Percentiles rank a stretch among this genome's conserved stretches.
Evolutionary conservation across 2,329 filamentous ascomycete species (phyloP).

Genomic region (Monilinia fructicola): DNA sequence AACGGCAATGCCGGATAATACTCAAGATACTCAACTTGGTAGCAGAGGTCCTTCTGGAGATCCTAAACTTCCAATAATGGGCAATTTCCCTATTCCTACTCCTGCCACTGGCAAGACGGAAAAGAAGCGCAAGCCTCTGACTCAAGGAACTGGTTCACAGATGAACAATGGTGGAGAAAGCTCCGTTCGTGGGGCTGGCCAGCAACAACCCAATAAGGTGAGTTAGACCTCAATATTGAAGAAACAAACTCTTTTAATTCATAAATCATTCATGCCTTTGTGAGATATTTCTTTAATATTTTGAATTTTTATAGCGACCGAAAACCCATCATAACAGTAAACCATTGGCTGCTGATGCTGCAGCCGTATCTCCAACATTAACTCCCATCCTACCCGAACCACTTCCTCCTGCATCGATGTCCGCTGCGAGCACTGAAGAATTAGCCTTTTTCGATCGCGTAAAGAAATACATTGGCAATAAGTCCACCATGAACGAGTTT

Average conservation of each 20-base stretch:
- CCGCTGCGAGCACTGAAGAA: constrained; percentile 79
- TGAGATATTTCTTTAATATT: constrained; percentile 20
- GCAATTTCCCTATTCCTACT: constrained; percentile 79
- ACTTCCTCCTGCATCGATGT: constrained; percentile 70
- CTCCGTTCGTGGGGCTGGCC: constrained; percentile 35
- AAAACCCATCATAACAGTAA: constrained; percentile 64
- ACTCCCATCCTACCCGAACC: constrained; percentile 87
- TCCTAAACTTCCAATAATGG: constrained; percentile 83
- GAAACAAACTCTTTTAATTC: background rate
- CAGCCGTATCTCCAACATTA: constrained; percentile 72
- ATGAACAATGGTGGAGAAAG: constrained; percentile 32
- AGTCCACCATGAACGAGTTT: constrained; percentile 91
- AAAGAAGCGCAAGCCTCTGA: constrained; percentile 71
- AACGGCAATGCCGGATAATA: constrained; percentile 41
- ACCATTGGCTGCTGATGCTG: constrained; percentile 40
- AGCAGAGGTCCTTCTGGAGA: constrained; percentile 48
- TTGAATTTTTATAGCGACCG: constrained; percentile 50
- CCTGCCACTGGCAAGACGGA: constrained; percentile 76
- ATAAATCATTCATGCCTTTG: background rate
- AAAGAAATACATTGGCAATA: constrained; percentile 93
- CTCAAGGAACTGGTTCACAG: constrained; percentile 40
- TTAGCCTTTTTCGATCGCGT: constrained; percentile 92
- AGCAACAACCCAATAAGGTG: constrained; percentile 51
- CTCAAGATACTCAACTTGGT: constrained; percentile 54
- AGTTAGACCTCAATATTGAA: constrained; percentile 30